Base-by-base conservation (phyloP, 2,329 filamentous ascomycete genomes). In the Alternaria consortialis region DNA sequence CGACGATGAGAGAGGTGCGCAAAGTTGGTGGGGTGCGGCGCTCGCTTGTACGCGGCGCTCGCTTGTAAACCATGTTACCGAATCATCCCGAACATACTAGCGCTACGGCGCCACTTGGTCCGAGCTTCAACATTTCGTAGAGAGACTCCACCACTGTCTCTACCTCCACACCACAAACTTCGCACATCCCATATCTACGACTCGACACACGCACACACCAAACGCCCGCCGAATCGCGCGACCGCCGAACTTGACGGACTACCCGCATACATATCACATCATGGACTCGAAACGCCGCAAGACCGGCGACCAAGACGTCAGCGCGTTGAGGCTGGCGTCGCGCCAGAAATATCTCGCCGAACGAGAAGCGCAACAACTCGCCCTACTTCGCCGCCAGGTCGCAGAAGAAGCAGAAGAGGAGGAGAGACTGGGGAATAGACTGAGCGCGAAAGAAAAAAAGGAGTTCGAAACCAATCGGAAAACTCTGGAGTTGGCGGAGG, bases 331-430 rank as follows among this genome's bases (percentile, higher is more conserved):
- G 42, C 84, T 95, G 73, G 87, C 93, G 32, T 97, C 94, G 3
- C 88, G 95, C 62, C 94, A 97, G 74, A 90, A 95, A 67, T 99
- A 99, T 74, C 84, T 99, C 31, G 93, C 93, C 79, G 98, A 99
- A 83, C 87, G 95, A 65, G 94, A 97, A 76, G 84, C 90, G 0
- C 93, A 98, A 78, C 88, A 92, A 62, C 81, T 99, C 15, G 92
- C 92, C 0, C 81, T 99, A n/a, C 81, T 99, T 51, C 88, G 94
- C 32, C 92, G 91, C 72, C 94, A 98, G 74, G 95, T 99, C 2
- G 88, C 88, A 0, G 94, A 98, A 69, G 95, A 99, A 77, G 89
- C 89, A 1, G 88, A 83, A 51, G 83, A 90, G 23, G 94, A 97
- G 76, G 79, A 96, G 54, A 86, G 88, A 47, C 40, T 70, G 3